Percentiles rank a stretch among this genome's conserved stretches.
Evolutionary conservation across 192 early-diverging fungal species (phyloP).

Genomic region (Phlyctochytrium planicorne): DNA sequence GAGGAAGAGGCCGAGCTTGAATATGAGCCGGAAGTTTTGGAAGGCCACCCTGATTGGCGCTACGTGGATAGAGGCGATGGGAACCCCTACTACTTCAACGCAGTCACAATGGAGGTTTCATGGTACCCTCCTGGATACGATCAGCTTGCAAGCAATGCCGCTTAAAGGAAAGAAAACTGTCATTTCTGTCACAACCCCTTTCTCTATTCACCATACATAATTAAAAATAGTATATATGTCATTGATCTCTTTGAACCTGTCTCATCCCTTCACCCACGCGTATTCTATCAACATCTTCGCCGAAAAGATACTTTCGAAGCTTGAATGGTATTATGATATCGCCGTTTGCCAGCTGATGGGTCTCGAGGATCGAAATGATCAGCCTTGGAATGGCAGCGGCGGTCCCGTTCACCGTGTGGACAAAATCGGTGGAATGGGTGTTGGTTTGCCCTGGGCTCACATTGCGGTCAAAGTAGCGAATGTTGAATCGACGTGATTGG

Average conservation of each 20-base stretch:
- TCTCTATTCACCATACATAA: too few relatives aligned
- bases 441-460: neutral
- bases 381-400: slow-evolving; percentile 87
- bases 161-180: too few relatives aligned
- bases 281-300: slow-evolving; percentile 27
- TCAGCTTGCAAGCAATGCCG: neutral
- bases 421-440: slow-evolving; percentile 54
- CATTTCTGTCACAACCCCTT: too few relatives aligned
- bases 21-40: slow-evolving; percentile 31
- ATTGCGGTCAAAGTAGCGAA: slow-evolving; percentile 50
- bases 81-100: slow-evolving; percentile 42
- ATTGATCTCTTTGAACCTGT: too few relatives aligned
- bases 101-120: slow-evolving; percentile 37
- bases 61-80: slow-evolving; percentile 35
- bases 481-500: slow-evolving; percentile 81
- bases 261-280: too few relatives aligned
- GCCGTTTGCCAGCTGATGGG: slow-evolving; percentile 72
- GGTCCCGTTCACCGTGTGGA: slow-evolving; percentile 90
- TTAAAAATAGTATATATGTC: too few relatives aligned
- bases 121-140: slow-evolving; percentile 34
- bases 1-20: slow-evolving; percentile 18
- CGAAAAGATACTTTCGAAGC: slow-evolving; percentile 60
- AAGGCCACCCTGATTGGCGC: slow-evolving; percentile 45
- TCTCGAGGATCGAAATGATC: slow-evolving; percentile 85
- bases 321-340: slow-evolving; percentile 67